phyloP scores from a whole-genome alignment of 1,139 yeast genomes.

The Kluyveromyces sp. region DNA sequence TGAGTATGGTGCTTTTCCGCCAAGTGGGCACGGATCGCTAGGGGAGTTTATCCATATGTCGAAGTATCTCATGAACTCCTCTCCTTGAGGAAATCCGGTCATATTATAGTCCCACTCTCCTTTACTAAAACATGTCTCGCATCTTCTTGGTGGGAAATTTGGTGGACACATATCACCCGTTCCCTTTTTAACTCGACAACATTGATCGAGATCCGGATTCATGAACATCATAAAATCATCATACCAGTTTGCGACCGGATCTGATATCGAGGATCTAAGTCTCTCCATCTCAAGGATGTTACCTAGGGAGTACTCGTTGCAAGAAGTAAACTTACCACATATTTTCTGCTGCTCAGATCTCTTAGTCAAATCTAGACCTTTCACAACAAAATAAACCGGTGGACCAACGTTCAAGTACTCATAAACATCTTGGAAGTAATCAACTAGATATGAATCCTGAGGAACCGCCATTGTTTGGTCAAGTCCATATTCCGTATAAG shows the following conservation, averaged over 20 bases:
- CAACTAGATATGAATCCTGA: conserved; percentile 66
- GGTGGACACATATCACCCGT: conserved; percentile 55
- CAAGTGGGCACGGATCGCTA: conserved; percentile 89
- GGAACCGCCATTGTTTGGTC: conserved; percentile 91
- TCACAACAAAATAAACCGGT: conserved; percentile 78
- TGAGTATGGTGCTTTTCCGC: conserved; percentile 90
- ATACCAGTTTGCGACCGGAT: conserved; percentile 86
- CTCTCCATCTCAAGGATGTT: conserved; percentile 86
- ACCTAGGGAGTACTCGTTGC: conserved; percentile 69
- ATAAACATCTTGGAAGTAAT: conserved; percentile 73
- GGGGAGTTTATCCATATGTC: conserved; percentile 76
- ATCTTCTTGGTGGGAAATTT: conserved; percentile 59
- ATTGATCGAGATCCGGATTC: conserved; percentile 78
- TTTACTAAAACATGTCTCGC: conserved; percentile 61
- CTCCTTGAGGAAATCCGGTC: conserved; percentile 78
- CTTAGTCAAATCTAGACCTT: conserved; percentile 54
- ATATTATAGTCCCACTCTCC: conserved; percentile 64
- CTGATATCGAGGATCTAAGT: conserved; percentile 60
- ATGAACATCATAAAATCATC: conserved; percentile 86
- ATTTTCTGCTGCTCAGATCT: conserved; percentile 59
- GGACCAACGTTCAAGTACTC: conserved; percentile 79
- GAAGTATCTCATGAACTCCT: conserved; percentile 66
- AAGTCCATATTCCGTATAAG: conserved; percentile 65
- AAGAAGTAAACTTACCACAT: conserved; percentile 84
- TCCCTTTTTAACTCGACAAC: conserved; percentile 64